These are phyloP conservation scores for Mortierella sp. DNA, from an alignment of 371 early-diverging fungal genomes.

Conservation along the genomic window DNA sequence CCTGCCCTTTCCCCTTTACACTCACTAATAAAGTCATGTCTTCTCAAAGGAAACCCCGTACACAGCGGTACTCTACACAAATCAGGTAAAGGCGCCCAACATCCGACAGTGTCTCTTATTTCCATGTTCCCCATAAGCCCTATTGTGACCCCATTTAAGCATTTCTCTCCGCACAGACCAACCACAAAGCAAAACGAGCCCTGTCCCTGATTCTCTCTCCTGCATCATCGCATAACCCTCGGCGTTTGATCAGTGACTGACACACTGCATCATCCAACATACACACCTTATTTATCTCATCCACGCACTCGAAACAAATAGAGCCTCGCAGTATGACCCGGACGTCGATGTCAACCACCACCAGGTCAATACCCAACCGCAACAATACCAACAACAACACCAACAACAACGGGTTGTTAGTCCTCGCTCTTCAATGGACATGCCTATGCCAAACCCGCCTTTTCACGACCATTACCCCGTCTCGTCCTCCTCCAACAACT, in stretches of 20 bases:
- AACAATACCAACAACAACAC: slow-evolving; percentile 12
- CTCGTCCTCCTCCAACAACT: slow-evolving; percentile 18
- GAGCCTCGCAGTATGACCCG: slow-evolving; percentile 41
- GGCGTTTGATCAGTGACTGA: not conserved
- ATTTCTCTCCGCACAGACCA: slow-evolving; percentile 2
- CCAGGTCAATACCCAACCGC: slow-evolving; percentile 23
- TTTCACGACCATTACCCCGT: slow-evolving; percentile 14
- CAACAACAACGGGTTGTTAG: not conserved
- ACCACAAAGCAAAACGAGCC: not conserved
- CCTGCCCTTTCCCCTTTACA: not conserved
- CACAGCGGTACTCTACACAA: slow-evolving; percentile 28
- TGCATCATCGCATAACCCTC: not conserved
- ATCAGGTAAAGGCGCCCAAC: slow-evolving; percentile 31
- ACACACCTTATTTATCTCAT: slow-evolving; percentile 2
- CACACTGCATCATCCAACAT: too few species aligned
- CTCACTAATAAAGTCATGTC: slow-evolving; percentile 4
- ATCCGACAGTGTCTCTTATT: not conserved
- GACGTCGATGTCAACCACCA: slow-evolving; percentile 19
- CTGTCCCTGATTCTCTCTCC: not conserved
- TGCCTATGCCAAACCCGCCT: not conserved
- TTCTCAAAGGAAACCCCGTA: not conserved
- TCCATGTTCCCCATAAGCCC: too few species aligned
- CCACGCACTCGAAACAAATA: not conserved
- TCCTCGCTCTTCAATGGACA: slow-evolving; percentile 14
- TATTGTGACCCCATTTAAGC: not conserved